Conservation (phyloP, 148 eudicot species). For the Talinum fruticosum region DNA sequence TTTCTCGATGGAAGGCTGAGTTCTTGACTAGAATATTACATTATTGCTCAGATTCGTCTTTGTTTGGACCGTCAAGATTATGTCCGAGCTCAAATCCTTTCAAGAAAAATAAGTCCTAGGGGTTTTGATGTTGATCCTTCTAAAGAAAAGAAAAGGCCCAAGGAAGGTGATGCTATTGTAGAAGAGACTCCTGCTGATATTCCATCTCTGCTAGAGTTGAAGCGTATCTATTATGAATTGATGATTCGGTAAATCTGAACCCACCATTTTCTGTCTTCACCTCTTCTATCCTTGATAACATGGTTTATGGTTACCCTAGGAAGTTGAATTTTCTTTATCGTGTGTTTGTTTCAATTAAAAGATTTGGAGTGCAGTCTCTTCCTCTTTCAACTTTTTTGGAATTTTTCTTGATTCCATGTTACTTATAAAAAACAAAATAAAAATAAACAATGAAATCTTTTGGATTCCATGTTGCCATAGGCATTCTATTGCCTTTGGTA, state of each 20-base stretch:
- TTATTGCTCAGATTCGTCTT: conserved; percentile 64
- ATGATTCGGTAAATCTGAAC: conserved; percentile 62
- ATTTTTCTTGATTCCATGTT: too few relatives aligned
- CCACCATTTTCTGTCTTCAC: not conserved
- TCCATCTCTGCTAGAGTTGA: conserved; percentile 67
- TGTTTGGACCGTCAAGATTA: conserved; percentile 89
- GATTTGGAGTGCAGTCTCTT: not conserved
- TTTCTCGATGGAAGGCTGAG: not conserved
- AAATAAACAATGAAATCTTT: too few relatives aligned
- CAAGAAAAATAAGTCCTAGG: conserved; percentile 84
- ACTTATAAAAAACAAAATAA: too few relatives aligned
- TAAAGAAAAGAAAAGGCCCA: conserved; percentile 81
- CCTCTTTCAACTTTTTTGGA: too few relatives aligned
- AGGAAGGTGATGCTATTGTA: conserved; percentile 74
- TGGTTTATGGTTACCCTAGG: too few relatives aligned
- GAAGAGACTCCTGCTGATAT: conserved; percentile 86
- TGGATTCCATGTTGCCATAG: too few relatives aligned
- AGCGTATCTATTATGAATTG: conserved; percentile 67
- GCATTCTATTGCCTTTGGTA: too few relatives aligned
- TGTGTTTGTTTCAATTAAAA: not conserved
- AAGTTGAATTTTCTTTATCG: not conserved
- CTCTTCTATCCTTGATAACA: not conserved
- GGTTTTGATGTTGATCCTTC: conserved; percentile 79
- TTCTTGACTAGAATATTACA: conserved; percentile 11
- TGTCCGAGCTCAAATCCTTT: conserved; percentile 92